Conservation (phyloP, 2,329 filamentous ascomycete genomes). For the Fusarium sp. region DNA sequence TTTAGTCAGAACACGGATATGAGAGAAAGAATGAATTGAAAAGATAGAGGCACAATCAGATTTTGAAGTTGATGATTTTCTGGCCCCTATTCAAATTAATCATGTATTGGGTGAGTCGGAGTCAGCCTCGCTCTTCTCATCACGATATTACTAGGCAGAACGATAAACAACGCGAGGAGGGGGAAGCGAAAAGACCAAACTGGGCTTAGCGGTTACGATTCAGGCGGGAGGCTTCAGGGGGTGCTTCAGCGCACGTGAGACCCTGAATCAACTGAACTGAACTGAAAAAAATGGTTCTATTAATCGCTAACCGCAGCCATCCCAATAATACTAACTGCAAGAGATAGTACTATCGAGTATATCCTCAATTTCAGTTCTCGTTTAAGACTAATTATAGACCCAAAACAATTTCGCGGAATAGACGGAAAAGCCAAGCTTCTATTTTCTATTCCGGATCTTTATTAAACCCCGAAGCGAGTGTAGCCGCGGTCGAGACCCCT, state of each 20-base stretch:
- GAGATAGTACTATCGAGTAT: neutral
- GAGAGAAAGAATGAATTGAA: neutral
- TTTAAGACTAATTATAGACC: constrained; percentile 2
- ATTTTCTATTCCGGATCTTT: neutral
- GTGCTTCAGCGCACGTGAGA: constrained; percentile 18
- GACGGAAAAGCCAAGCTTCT: neutral
- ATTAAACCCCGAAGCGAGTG: constrained; percentile 1
- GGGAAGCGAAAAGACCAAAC: constrained; percentile 14
- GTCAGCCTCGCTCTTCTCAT: constrained; percentile 27
- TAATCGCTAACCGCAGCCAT: neutral
- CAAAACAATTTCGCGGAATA: neutral
- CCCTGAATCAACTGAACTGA: neutral
- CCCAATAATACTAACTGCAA: neutral
- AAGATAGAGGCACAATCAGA: neutral
- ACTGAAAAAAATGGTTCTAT: neutral
- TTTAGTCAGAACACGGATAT: neutral
- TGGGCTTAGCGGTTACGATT: constrained; percentile 20
- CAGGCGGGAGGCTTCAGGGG: constrained; percentile 16
- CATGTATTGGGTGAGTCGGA: constrained; percentile 11
- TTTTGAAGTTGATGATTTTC: constrained; percentile 8
- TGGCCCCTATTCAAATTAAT: constrained; percentile 27
- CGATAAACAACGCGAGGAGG: constrained; percentile 25
- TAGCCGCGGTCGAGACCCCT: constrained; percentile 14
- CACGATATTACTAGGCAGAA: constrained; percentile 29
- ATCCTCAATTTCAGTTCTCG: neutral